phyloP scores from a whole-genome alignment of 345 rosid genomes.

The Dimocarpus longan region DNA sequence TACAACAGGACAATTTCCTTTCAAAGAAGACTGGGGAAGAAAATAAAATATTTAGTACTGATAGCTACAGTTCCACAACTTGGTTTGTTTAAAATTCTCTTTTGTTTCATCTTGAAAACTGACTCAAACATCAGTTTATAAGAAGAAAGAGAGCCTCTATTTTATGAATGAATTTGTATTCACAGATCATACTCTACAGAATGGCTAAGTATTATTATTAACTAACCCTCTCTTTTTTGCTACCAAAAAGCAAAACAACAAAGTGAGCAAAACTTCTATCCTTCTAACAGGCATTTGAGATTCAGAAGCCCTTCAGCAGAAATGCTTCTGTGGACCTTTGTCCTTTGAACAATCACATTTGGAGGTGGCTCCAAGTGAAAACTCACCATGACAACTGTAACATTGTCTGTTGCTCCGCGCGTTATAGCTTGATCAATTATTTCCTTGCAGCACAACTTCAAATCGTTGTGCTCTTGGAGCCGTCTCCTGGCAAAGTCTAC shows the following conservation, averaged over 20 bases:
- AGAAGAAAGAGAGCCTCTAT: not conserved
- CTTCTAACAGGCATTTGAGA: slow-evolving; percentile 40
- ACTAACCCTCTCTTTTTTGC: slow-evolving; percentile 6
- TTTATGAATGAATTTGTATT: slow-evolving; percentile 28
- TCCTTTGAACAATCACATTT: slow-evolving; percentile 39
- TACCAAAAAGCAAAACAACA: not conserved
- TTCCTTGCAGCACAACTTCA: slow-evolving; percentile 63
- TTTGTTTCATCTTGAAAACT: not conserved
- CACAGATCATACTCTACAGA: slow-evolving; percentile 15
- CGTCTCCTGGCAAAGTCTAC: slow-evolving; percentile 68
- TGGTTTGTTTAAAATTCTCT: not conserved
- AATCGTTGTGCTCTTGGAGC: slow-evolving; percentile 78
- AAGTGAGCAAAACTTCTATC: slow-evolving; percentile 29
- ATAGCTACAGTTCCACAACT: not conserved
- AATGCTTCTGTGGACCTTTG: slow-evolving; percentile 59
- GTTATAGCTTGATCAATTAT: slow-evolving; percentile 75
- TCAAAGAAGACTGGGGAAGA: not conserved
- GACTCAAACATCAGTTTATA: not conserved
- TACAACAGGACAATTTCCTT: not conserved
- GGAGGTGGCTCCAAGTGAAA: slow-evolving; percentile 70
- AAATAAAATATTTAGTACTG: not conserved
- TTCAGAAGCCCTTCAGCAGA: slow-evolving; percentile 67
- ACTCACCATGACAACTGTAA: slow-evolving; percentile 73
- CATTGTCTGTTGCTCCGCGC: slow-evolving; percentile 64
- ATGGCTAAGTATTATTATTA: slow-evolving; percentile 17